Conservation (phyloP, 768 basidiomycete genomes). For the Lactarius sanguifluus region DNA sequence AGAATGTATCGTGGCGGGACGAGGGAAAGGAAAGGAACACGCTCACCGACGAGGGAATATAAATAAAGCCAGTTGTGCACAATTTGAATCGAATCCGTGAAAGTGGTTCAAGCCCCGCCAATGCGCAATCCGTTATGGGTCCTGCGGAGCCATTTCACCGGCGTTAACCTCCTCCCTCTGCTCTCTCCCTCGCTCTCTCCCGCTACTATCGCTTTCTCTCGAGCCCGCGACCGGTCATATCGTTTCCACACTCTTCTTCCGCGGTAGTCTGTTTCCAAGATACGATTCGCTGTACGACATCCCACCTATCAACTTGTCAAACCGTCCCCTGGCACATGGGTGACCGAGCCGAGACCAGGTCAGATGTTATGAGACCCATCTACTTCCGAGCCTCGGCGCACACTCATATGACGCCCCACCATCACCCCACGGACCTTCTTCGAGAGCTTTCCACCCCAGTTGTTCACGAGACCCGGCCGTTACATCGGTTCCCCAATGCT, state of each 20-base stretch:
- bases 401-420: constrained; percentile 29
- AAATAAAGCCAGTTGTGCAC: constrained; percentile 25
- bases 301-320: background rate
- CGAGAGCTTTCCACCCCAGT: constrained; percentile 22
- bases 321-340: constrained; percentile 25
- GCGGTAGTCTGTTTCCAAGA: constrained; percentile 2
- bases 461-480: constrained; percentile 22
- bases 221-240: background rate
- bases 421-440: constrained; percentile 20
- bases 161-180: background rate
- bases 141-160: background rate
- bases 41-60: constrained; percentile 25
- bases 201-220: background rate
- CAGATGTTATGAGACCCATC: constrained; percentile 22
- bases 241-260: background rate
- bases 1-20: constrained; percentile 31
- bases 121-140: constrained; percentile 16
- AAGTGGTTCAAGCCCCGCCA: constrained; percentile 26
- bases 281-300: background rate
- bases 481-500: constrained; percentile 18
- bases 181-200: background rate
- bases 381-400: constrained; percentile 20
- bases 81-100: constrained; percentile 29
- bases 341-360: constrained; percentile 19
- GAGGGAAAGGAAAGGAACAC: constrained; percentile 25